Conservation (phyloP, 1,284 basidiomycete genomes). For the Kwoniella shivajii region DNA sequence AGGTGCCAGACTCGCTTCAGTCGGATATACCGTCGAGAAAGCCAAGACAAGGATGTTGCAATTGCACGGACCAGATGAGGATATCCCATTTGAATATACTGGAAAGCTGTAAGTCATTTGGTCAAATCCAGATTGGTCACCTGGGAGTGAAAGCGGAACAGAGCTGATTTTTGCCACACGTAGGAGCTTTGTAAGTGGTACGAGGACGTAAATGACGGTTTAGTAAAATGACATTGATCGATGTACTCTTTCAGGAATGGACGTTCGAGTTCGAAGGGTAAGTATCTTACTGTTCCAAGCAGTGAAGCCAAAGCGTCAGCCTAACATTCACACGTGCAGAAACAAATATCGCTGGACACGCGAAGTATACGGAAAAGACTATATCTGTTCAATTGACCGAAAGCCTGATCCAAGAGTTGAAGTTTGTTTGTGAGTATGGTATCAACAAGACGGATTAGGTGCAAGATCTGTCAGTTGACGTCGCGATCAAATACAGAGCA, state of each 20-base stretch:
- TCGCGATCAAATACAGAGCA: constrained; percentile 22
- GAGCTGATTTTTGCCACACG: constrained; percentile 4
- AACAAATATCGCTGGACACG: constrained; percentile 51
- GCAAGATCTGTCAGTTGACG: not conserved
- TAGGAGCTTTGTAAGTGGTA: constrained; percentile 30
- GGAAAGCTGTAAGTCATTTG: constrained; percentile 43
- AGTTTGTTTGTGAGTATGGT: constrained; percentile 42
- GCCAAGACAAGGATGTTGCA: constrained; percentile 45
- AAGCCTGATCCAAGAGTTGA: constrained; percentile 52
- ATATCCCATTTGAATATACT: constrained; percentile 45
- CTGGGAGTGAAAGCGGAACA: not conserved
- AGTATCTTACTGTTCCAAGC: constrained; percentile 8
- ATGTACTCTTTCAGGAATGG: constrained; percentile 46
- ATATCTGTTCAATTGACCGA: constrained; percentile 49
- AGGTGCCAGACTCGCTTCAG: constrained; percentile 42
- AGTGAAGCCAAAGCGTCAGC: not conserved
- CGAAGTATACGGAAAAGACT: constrained; percentile 46
- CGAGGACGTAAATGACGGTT: not conserved
- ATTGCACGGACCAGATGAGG: constrained; percentile 50
- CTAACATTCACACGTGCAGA: constrained; percentile 18
- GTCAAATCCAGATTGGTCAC: no score
- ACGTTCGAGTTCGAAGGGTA: constrained; percentile 50
- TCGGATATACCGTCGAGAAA: constrained; percentile 38
- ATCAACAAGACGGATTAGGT: not conserved
- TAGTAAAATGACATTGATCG: not conserved